phyloP scores from a whole-genome alignment of 345 rosid genomes.

The Noccaea caerulescens region DNA sequence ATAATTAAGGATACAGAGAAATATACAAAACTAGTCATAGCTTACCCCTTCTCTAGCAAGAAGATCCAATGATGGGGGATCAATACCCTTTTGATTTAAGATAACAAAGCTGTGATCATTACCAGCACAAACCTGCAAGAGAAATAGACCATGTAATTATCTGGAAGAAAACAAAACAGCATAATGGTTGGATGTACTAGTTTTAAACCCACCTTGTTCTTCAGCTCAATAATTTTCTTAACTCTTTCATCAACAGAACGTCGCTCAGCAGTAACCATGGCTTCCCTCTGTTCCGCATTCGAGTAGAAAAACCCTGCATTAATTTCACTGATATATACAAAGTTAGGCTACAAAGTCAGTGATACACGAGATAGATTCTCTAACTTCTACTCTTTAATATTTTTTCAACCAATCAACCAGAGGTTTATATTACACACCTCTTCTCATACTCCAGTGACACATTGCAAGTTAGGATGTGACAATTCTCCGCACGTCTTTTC shows the following conservation, averaged over 20 bases:
- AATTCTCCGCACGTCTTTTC: constrained; percentile 96
- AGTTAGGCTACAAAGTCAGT: constrained; percentile 44
- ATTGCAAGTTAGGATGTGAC: constrained; percentile 91
- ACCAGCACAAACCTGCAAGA: constrained; percentile 82
- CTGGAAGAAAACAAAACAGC: constrained; percentile 7
- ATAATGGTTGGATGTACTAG: background rate
- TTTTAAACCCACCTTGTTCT: constrained; percentile 64
- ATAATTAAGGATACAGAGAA: background rate
- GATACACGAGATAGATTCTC: background rate
- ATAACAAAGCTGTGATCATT: constrained; percentile 80
- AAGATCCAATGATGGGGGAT: constrained; percentile 93
- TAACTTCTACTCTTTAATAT: constrained; percentile 24
- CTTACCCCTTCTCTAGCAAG: constrained; percentile 98
- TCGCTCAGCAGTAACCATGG: constrained; percentile 96
- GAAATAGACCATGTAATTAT: constrained; percentile 20
- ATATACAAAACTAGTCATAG: constrained; percentile 11
- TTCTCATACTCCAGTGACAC: constrained; percentile 95
- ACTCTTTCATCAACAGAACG: constrained; percentile 90
- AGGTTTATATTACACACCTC: constrained; percentile 54
- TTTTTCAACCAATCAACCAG: background rate
- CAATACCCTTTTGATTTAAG: constrained; percentile 97
- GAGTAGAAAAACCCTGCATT: constrained; percentile 99
- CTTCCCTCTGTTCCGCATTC: constrained; percentile 96
- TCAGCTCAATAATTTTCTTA: constrained; percentile 78
- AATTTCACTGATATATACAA: constrained; percentile 68